Evolutionary conservation across 2,329 filamentous ascomycete species (phyloP), one percentile per base, ranked within the genome.

Genomic region (Daldinia sp.): DNA sequence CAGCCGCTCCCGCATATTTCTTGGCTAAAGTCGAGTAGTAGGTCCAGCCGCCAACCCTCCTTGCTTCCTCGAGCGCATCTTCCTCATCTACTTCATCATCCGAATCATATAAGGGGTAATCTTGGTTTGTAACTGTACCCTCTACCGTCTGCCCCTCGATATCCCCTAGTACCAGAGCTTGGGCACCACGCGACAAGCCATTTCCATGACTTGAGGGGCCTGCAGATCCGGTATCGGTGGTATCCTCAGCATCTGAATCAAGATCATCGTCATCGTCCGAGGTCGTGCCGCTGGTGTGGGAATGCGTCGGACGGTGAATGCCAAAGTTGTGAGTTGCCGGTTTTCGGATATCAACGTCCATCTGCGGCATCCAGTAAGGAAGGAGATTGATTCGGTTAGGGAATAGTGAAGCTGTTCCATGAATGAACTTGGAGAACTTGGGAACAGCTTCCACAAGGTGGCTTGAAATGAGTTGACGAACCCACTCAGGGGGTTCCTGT

Each of bases 401-500:
- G 77, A 97, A 96, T 45, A 99, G 80, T 9, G 87, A 91, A 8
- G 94, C 94, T 1, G 90, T 93, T 61, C 95, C 95, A 77, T 99
- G 95, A 61, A 99, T 98, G 77, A 98, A 99, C 80, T 99, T 99
- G 74, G 93, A 97, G 79, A 98, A 99, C 76, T 99, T 99, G 65
- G 95, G 95, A 2, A 99, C 94, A n/a, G 95, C 94, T 79, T 99
- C 95, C 1, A 99, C 95, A 13, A 99, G 84, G 79, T 99, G 95
- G 66, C 93, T 97, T 10, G 92, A 86, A 43, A 93, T 96, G 52
- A 99, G 85, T 74, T 98, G 93, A 19, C 93, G 90, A 71, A 99
- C 94, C 95, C 95, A 99, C 74, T 96, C 91, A 0, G 95, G 95
- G 11, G 95, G 93, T 74, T 97, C 93, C 77, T 97, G 94, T 35